Conservation (phyloP, 805 yeast species). For the Candida hispaniensis region DNA sequence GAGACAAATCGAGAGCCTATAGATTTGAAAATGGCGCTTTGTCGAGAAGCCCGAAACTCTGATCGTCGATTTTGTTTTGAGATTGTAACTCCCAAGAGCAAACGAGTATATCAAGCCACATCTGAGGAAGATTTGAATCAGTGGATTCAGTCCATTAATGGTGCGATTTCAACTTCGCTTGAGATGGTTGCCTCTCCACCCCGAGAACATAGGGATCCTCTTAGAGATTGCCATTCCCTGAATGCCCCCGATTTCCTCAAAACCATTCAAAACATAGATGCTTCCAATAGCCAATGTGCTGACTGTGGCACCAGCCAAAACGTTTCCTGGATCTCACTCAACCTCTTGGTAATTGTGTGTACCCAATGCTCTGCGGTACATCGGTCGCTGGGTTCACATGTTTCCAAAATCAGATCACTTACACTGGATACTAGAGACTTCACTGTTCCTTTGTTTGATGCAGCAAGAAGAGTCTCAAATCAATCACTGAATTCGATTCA, state of each 20-base stretch:
- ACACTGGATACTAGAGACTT: constrained; percentile 54
- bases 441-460: constrained; percentile 46
- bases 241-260: constrained; percentile 16
- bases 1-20: constrained; percentile 55
- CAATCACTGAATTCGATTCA: constrained; percentile 45
- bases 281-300: constrained; percentile 57
- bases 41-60: constrained; percentile 34
- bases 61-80: constrained; percentile 56
- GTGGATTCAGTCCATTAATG: constrained; percentile 57
- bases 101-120: constrained; percentile 65
- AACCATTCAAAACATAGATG: constrained; percentile 24
- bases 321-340: constrained; percentile 84
- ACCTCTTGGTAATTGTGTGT: constrained; percentile 61
- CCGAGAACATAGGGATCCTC: constrained; percentile 10
- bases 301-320: constrained; percentile 56
- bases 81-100: constrained; percentile 58
- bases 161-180: constrained; percentile 40
- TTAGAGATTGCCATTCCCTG: constrained; percentile 1
- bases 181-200: constrained; percentile 22
- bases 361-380: constrained; percentile 84
- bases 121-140: constrained; percentile 52
- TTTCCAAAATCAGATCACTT: constrained; percentile 67
- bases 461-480: constrained; percentile 51
- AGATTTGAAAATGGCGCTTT: constrained; percentile 57
- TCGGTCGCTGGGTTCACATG: constrained; percentile 71